A percentile compares a stretch with the other conserved stretches of the same genome.
Evolutionary conservation across 371 early-diverging fungal genomes (phyloP).

Genomic region (Syncephalis plumigaleata): DNA sequence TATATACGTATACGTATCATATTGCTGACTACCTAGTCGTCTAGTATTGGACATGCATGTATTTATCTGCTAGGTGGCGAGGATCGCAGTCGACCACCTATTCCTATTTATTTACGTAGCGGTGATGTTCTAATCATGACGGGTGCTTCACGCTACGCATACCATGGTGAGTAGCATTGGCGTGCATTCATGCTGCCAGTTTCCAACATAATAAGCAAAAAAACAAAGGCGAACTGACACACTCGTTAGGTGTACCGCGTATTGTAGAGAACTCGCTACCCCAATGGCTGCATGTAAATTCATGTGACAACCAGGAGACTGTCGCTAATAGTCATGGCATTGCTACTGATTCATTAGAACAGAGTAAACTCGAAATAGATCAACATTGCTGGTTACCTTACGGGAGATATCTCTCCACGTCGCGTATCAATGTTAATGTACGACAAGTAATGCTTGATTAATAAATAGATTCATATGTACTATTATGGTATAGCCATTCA

Average conservation of each 20-base stretch:
- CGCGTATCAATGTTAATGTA: conserved; percentile 59
- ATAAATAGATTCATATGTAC: background rate
- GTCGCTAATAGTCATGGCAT: too few relatives aligned
- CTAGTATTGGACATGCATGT: conserved; percentile 56
- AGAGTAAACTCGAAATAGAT: too few relatives aligned
- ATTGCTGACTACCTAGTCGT: too few relatives aligned
- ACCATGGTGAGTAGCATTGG: conserved; percentile 37
- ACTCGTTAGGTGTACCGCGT: conserved; percentile 54
- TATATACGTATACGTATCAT: background rate
- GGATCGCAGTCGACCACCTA: conserved; percentile 39
- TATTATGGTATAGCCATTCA: too few relatives aligned
- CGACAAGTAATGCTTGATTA: conserved; percentile 33
- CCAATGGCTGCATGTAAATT: conserved; percentile 16
- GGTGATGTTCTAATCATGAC: conserved; percentile 83
- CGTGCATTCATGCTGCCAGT: background rate
- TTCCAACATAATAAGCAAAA: too few relatives aligned
- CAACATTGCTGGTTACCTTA: too few relatives aligned
- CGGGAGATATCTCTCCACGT: conserved; percentile 29
- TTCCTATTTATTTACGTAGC: conserved; percentile 43
- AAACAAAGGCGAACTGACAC: too few relatives aligned
- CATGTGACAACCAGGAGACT: conserved; percentile 2
- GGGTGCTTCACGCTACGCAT: conserved; percentile 43
- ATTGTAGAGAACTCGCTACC: conserved; percentile 50
- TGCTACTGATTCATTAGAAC: too few relatives aligned
- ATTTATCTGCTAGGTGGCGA: conserved; percentile 63